These are phyloP conservation scores for Saturnispora sekii DNA, from an alignment of 805 yeast species.

Conservation along the genomic window DNA sequence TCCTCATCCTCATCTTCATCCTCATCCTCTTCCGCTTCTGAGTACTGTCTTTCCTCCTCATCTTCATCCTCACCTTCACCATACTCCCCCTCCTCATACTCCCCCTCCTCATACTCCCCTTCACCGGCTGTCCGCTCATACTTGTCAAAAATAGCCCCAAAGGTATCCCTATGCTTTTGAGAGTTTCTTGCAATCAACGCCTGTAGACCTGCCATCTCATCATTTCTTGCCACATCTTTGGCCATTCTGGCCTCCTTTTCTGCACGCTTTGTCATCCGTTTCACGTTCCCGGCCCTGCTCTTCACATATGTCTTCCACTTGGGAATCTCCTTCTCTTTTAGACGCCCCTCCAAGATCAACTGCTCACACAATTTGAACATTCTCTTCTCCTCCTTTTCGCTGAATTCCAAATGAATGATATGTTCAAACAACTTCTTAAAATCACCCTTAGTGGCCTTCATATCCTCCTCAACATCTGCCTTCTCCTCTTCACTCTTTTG, in stretches of 20 bases:
- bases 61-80: background rate
- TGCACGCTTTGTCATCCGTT: slow-evolving; percentile 38
- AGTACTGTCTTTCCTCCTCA: background rate
- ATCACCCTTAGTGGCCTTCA: slow-evolving; percentile 47
- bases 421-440: slow-evolving; percentile 60
- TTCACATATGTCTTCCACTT: slow-evolving; percentile 36
- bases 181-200: slow-evolving; percentile 8
- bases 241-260: slow-evolving; percentile 63
- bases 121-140: background rate
- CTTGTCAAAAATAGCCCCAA: slow-evolving; percentile 5
- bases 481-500: slow-evolving; percentile 52
- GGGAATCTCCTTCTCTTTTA: slow-evolving; percentile 23
- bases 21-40: background rate
- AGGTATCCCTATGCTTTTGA: slow-evolving; percentile 3
- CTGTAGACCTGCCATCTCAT: slow-evolving; percentile 1
- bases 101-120: background rate
- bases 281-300: slow-evolving; percentile 38
- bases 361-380: slow-evolving; percentile 42
- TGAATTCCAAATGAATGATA: slow-evolving; percentile 67
- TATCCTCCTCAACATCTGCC: slow-evolving; percentile 53
- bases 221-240: background rate
- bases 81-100: slow-evolving; percentile 3
- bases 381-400: slow-evolving; percentile 50
- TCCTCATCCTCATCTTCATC: background rate
- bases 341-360: slow-evolving; percentile 28